These are phyloP conservation scores for Trypanosoma vivax DNA, from an alignment of 208 protist species.

Conservation along the genomic window DNA sequence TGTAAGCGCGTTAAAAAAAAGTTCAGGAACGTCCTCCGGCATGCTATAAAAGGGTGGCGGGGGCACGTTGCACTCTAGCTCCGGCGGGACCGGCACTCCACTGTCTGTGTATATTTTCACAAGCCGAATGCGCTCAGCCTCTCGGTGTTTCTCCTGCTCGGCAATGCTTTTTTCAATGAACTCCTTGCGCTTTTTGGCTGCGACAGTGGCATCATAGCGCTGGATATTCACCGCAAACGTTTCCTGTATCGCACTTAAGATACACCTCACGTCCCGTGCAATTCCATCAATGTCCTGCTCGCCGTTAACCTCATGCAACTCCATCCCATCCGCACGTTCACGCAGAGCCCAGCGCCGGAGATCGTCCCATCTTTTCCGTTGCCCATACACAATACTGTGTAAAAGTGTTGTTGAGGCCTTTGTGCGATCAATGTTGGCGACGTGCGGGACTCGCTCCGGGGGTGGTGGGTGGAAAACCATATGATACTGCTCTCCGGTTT, in stretches of 20 bases:
- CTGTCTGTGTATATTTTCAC: conserved; percentile 62
- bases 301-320: conserved; percentile 60
- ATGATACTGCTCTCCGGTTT: conserved; percentile 76
- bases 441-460: conserved; percentile 48
- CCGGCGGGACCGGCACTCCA: conserved; percentile 48
- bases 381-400: conserved; percentile 55
- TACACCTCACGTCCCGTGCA: conserved; percentile 21
- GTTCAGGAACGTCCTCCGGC: conserved; percentile 24
- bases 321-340: conserved; percentile 14
- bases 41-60: conserved; percentile 22
- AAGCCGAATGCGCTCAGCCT: conserved; percentile 63
- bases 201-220: conserved; percentile 31
- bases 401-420: conserved; percentile 52
- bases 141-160: conserved; percentile 38
- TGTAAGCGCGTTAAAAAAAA: conserved; percentile 35
- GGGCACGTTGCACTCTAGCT: conserved; percentile 20
- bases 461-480: conserved; percentile 75
- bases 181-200: conserved; percentile 26
- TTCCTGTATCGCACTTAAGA: conserved; percentile 23
- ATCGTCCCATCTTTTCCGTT: conserved; percentile 44
- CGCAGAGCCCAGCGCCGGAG: conserved; percentile 44
- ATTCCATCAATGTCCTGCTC: conserved; percentile 30
- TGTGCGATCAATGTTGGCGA: conserved; percentile 63
- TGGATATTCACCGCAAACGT: conserved; percentile 27
- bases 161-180: conserved; percentile 28